phyloP scores from a whole-genome alignment of 1,284 basidiomycete species.

The Paramarasmius palmivorus region DNA sequence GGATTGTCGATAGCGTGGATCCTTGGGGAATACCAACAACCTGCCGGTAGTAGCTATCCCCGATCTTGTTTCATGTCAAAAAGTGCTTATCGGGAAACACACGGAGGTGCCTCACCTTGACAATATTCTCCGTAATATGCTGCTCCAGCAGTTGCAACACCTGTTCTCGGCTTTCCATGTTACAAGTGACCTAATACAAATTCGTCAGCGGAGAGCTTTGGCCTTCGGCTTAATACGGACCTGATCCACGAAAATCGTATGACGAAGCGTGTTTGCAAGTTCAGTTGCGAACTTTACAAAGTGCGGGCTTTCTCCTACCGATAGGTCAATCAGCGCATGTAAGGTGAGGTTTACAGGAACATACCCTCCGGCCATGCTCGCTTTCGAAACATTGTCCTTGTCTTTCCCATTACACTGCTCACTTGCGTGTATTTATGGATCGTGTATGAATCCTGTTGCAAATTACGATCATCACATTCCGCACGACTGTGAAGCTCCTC shows the following conservation, averaged over 20 bases:
- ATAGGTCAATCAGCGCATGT: neutral
- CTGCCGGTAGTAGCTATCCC: conserved; percentile 79
- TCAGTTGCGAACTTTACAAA: conserved; percentile 71
- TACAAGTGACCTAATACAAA: conserved; percentile 57
- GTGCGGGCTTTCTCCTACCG: conserved; percentile 56
- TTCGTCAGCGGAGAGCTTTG: conserved; percentile 1
- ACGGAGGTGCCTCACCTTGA: conserved; percentile 58
- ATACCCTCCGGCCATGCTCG: conserved; percentile 70
- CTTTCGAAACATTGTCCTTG: conserved; percentile 57
- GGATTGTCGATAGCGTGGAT: conserved; percentile 83
- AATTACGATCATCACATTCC: neutral
- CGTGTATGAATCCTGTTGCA: conserved; percentile 66
- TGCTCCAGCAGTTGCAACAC: conserved; percentile 79
- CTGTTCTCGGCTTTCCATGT: conserved; percentile 53
- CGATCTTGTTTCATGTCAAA: conserved; percentile 56
- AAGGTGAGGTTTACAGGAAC: conserved; percentile 7
- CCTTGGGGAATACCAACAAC: conserved; percentile 95
- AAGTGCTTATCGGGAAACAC: neutral
- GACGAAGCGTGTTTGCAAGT: conserved; percentile 65
- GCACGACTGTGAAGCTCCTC: conserved; percentile 3
- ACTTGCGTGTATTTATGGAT: conserved; percentile 69
- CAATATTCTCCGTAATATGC: conserved; percentile 90
- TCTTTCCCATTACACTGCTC: conserved; percentile 46
- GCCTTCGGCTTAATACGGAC: conserved; percentile 36
- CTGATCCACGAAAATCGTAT: conserved; percentile 86